phyloP scores from a whole-genome alignment of 2,329 filamentous ascomycete species.

The Cytospora schulzeri region DNA sequence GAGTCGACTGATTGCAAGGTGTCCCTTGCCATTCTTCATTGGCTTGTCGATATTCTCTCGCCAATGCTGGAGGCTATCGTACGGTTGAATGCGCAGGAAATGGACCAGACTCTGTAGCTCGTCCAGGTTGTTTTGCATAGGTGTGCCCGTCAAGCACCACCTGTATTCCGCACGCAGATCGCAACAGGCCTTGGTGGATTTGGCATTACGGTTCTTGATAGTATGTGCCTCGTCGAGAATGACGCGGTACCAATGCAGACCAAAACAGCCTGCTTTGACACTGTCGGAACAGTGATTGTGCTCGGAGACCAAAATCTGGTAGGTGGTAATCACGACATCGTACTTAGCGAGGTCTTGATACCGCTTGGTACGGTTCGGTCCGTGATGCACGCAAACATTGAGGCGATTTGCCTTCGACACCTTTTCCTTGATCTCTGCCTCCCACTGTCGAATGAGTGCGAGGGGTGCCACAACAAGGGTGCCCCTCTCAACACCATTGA shows the following conservation, averaged over 20 bases:
- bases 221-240: conserved; percentile 97
- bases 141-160: conserved; percentile 95
- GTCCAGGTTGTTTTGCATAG: conserved; percentile 97
- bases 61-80: conserved; percentile 84
- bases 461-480: conserved; percentile 92
- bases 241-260: conserved; percentile 90
- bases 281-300: conserved; percentile 69
- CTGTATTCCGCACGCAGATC: conserved; percentile 83
- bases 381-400: conserved; percentile 88
- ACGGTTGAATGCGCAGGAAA: conserved; percentile 90
- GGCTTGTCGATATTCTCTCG: conserved; percentile 88
- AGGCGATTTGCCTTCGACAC: conserved; percentile 70
- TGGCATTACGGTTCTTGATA: conserved; percentile 97
- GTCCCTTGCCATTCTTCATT: conserved; percentile 86
- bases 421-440: conserved; percentile 85
- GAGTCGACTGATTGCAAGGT: conserved; percentile 83
- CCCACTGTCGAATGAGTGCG: conserved; percentile 96
- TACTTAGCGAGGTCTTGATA: conserved; percentile 77
- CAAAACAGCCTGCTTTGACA: conserved; percentile 81
- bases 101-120: conserved; percentile 92
- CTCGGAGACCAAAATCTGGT: conserved; percentile 92
- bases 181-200: conserved; percentile 90
- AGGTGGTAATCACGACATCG: conserved; percentile 96
- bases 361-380: conserved; percentile 79
- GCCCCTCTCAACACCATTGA: conserved; percentile 69